These are phyloP conservation scores for Ambrosia hybrid DNA, from an alignment of 140 eudicot genomes.

Conservation along the genomic window DNA sequence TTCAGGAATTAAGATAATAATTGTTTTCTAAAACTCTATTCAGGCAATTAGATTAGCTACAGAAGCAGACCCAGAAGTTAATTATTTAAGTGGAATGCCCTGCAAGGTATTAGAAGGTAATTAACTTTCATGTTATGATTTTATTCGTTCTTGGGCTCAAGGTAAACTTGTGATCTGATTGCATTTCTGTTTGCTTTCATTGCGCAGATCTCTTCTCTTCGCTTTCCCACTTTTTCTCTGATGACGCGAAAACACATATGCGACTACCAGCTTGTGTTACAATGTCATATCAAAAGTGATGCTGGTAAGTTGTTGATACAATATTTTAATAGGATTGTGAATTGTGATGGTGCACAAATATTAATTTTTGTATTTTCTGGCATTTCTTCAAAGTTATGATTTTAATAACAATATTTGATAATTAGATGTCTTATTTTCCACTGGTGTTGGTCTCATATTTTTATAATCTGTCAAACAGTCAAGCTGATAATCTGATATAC, in stretches of 20 bases:
- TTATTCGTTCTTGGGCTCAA: slow-evolving; percentile 10
- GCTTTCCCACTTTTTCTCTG: slow-evolving; percentile 68
- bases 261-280: slow-evolving; percentile 76
- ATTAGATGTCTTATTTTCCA: no score
- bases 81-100: slow-evolving; percentile 67
- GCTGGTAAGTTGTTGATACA: slow-evolving; percentile 48
- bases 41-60: slow-evolving; percentile 86
- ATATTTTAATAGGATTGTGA: not conserved
- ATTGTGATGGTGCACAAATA: not conserved
- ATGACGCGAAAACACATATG: slow-evolving; percentile 56
- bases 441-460: not conserved
- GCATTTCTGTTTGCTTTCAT: slow-evolving; percentile 21
- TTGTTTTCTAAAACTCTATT: slow-evolving; percentile 13
- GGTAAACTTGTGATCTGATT: slow-evolving; percentile 11
- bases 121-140: slow-evolving; percentile 19
- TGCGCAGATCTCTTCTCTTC: slow-evolving; percentile 67
- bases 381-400: not conserved
- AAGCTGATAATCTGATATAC: no score
- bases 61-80: slow-evolving; percentile 59
- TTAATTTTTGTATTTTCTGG: not conserved
- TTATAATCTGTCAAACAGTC: not conserved
- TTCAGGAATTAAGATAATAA: not conserved
- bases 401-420: no score
- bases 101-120: slow-evolving; percentile 74
- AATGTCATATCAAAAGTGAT: slow-evolving; percentile 41